These are phyloP conservation scores for Poronia punctata DNA, from an alignment of 495 filamentous ascomycete genomes.

Conservation along the genomic window DNA sequence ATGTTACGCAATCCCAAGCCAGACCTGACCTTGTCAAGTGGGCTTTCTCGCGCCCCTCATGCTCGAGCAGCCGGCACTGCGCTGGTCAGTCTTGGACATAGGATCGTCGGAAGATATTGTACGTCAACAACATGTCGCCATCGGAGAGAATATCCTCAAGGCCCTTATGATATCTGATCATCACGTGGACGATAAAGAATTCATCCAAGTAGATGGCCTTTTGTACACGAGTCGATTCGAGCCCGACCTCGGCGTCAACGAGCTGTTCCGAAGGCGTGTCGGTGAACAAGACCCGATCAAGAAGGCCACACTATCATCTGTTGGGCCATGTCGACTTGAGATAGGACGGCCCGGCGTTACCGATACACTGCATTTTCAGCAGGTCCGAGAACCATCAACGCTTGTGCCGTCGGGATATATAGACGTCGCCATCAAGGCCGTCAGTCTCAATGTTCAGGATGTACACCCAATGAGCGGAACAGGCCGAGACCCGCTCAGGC, in stretches of 20 bases:
- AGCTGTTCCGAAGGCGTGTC: constrained; percentile 15
- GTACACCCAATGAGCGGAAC: constrained; percentile 11
- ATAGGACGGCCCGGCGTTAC: constrained; percentile 3
- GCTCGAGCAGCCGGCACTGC: constrained; percentile 32
- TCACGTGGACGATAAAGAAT: constrained; percentile 15
- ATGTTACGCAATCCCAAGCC: constrained; percentile 15
- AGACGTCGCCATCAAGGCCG: constrained; percentile 28
- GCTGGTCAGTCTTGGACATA: constrained; percentile 17
- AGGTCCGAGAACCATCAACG: too few species aligned
- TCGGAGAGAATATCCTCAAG: constrained; percentile 4
- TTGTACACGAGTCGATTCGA: constrained; percentile 23
- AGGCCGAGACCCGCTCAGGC: constrained; percentile 2
- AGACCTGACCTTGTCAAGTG: constrained; percentile 22
- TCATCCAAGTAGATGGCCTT: constrained; percentile 11
- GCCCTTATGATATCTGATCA: constrained; percentile 1
- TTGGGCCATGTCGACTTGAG: constrained; percentile 5
- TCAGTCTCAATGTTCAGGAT: constrained; percentile 31
- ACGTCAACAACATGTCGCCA: background rate
- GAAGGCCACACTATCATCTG: background rate
- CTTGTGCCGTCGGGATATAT: constrained; percentile 21
- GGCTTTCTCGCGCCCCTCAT: constrained; percentile 29
- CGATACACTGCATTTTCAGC: constrained; percentile 8
- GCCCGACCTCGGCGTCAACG: constrained; percentile 17
- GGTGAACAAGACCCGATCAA: background rate
- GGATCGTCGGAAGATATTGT: too few species aligned